Evolutionary conservation across 495 filamentous ascomycete genomes (phyloP).

Genomic region (Penicillium argentinense): DNA sequence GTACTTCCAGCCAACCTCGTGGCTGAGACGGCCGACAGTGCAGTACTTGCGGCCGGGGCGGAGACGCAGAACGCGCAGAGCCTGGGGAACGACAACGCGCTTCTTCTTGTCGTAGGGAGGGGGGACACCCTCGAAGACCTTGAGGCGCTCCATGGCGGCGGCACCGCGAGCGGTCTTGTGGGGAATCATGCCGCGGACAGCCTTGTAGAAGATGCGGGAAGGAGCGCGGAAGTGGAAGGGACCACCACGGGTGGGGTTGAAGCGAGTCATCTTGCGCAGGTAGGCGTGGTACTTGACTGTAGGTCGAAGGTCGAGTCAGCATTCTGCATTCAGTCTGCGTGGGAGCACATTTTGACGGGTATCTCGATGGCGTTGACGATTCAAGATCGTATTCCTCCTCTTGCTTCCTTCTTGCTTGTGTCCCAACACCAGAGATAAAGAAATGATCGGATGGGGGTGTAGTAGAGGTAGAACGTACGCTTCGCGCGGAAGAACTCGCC

Average conservation of each 20-base stretch:
- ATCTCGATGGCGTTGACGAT: neutral
- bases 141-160: constrained; percentile 93
- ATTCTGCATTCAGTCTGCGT: too few relatives aligned
- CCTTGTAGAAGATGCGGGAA: constrained; percentile 99
- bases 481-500: constrained; percentile 99
- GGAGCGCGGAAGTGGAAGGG: constrained; percentile 99
- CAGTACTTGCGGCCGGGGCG: constrained; percentile 99
- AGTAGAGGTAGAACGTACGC: constrained; percentile 69
- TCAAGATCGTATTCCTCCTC: constrained; percentile 11
- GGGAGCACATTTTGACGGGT: neutral
- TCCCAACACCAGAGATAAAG: neutral
- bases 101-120: constrained; percentile 99
- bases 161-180: constrained; percentile 99
- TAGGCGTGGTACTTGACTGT: constrained; percentile 99
- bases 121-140: constrained; percentile 99
- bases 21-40: constrained; percentile 93
- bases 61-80: constrained; percentile 87
- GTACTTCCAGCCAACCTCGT: constrained; percentile 99
- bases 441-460: neutral
- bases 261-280: constrained; percentile 99
- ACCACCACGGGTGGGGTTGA: constrained; percentile 97
- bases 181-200: constrained; percentile 99
- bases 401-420: neutral
- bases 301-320: constrained; percentile 39
- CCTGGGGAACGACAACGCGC: constrained; percentile 98